Base-by-base conservation (phyloP, 139 green algal species). In the Yamagishiella unicocca region DNA sequence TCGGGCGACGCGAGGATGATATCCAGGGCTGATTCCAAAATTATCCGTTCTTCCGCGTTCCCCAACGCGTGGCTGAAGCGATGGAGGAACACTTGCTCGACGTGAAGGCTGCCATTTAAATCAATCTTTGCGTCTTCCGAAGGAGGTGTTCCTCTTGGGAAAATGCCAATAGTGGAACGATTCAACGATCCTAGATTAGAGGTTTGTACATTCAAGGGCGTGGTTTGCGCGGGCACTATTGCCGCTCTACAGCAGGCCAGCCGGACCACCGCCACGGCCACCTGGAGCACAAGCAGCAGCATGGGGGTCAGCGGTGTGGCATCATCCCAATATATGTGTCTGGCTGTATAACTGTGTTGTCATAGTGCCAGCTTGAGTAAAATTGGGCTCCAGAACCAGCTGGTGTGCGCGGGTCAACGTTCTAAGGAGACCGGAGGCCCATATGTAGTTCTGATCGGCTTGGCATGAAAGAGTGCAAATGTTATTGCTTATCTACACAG, bases 51-150 rank as follows among this genome's bases (percentile, higher is more conserved):
- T 1, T 31, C 67, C 0, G 9, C 10, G 53, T 78, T 87, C 25
- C 22, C 64, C 37, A 87, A 33, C 29, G 70, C n/a, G 12, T 54
- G 33, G 33, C 22, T 40, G 35, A 87, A 79, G 45, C 81, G 81
- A 22, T 87, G 64, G 12, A 79, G 4, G 24, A 87, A 87, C 2
- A 87, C 81, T 37, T 74, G 19, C 40, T 74, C 24, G 14, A 83
- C 35, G 22, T 38, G 37, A 1, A 31, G 35, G 24, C 35, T 54
- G 33, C 76, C 76, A 53, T 83, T 4, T 4, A 4, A n/a, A 40
- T 83, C 76, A 38, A 83, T 43, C 19, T 7, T 22, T 31, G 46
- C 55, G 19, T 83, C 54, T n/a, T 71, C 37, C 35, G 53, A 12
- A 43, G 70, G 9, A 33, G 70, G 1, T 22, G 27, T 27, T 35